A percentile compares a stretch with the other conserved stretches of the same genome.
phyloP scores from a whole-genome alignment of 305 asterid species.

The Withania somnifera region DNA sequence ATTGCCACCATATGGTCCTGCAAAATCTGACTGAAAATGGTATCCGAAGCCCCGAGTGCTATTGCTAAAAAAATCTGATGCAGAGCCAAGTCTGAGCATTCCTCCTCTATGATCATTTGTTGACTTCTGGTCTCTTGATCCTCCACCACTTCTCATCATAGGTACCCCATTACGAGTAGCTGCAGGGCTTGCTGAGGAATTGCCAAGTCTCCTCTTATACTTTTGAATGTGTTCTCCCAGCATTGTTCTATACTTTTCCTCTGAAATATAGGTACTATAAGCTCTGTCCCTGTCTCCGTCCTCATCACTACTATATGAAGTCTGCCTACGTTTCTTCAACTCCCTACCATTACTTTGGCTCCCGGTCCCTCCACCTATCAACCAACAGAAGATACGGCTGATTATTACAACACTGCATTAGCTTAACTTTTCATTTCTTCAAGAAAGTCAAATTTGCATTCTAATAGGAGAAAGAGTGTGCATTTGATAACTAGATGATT shows the following conservation, averaged over 20 bases:
- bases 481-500: neutral
- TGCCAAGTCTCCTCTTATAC: conserved; percentile 67
- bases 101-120: conserved; percentile 55
- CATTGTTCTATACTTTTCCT: conserved; percentile 83
- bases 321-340: conserved; percentile 56
- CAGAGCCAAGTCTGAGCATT: conserved; percentile 45
- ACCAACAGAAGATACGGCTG: conserved; percentile 9
- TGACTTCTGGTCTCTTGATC: conserved; percentile 49
- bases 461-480: neutral
- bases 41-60: conserved; percentile 41
- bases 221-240: conserved; percentile 90
- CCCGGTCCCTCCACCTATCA: conserved; percentile 43
- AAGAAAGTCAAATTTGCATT: neutral
- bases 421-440: neutral
- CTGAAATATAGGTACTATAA: conserved; percentile 56
- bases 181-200: conserved; percentile 48
- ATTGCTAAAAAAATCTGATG: conserved; percentile 44
- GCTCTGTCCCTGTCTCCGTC: conserved; percentile 55
- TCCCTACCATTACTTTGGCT: conserved; percentile 55
- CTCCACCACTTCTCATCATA: conserved; percentile 31
- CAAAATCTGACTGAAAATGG: conserved; percentile 42
- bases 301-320: conserved; percentile 63
- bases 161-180: conserved; percentile 37
- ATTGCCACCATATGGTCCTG: conserved; percentile 49
- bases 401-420: conserved; percentile 4